Evolutionary conservation across 768 basidiomycete genomes (phyloP).

Genomic region (Atractiella rhizophila): DNA sequence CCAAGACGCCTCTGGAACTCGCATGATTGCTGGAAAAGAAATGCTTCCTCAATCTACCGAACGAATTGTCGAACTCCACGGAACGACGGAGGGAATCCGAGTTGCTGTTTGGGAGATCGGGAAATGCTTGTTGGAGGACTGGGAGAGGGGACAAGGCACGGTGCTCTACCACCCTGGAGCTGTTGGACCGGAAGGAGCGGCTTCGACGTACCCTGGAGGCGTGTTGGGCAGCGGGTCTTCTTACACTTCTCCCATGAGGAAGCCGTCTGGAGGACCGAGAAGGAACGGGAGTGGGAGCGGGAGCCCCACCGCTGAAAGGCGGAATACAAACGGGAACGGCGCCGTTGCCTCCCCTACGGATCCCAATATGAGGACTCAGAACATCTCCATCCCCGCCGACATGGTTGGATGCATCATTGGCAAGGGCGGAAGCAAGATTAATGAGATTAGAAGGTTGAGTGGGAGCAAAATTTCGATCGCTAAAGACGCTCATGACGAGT

Average conservation of each 20-base stretch:
- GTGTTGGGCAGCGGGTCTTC: constrained; percentile 27
- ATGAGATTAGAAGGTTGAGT: constrained; percentile 90
- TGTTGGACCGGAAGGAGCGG: too few species aligned
- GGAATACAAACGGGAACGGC: too few species aligned
- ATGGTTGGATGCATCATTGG: constrained; percentile 97
- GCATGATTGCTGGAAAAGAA: constrained; percentile 97
- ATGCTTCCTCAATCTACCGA: constrained; percentile 99
- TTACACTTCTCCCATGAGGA: not conserved
- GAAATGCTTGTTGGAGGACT: constrained; percentile 82
- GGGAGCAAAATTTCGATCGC: constrained; percentile 97
- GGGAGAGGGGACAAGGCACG: constrained; percentile 79
- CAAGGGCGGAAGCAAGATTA: constrained; percentile 90
- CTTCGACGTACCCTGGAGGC: constrained; percentile 21
- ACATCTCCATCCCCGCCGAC: constrained; percentile 95
- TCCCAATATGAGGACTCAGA: constrained; percentile 81
- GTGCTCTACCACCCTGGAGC: constrained; percentile 85
- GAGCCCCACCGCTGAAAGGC: constrained; percentile 6
- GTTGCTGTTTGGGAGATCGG: constrained; percentile 88
- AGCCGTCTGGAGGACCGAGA: constrained; percentile 17
- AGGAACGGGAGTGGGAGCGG: constrained; percentile 15
- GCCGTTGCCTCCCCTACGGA: too few species aligned
- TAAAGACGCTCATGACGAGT: constrained; percentile 96
- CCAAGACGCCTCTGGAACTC: constrained; percentile 79
- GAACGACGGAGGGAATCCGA: constrained; percentile 70
- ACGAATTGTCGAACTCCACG: constrained; percentile 93